Percentiles rank a stretch among this genome's conserved stretches.
These are phyloP conservation scores for Botrytis paeoniae DNA, from an alignment of 2,329 filamentous ascomycete genomes.

Conservation along the genomic window DNA sequence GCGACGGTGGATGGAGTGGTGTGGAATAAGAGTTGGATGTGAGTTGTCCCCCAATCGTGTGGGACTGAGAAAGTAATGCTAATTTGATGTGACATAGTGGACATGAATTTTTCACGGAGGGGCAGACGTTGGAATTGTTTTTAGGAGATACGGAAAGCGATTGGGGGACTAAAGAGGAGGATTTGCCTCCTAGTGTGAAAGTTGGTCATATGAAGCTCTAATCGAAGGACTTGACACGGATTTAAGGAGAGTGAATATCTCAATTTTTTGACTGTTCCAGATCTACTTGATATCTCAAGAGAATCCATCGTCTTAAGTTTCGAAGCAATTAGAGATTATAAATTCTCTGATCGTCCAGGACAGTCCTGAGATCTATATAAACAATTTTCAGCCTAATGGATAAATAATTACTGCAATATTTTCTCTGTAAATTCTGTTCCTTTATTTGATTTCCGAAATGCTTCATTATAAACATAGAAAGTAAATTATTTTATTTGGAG, in stretches of 20 bases:
- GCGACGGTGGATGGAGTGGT: constrained; percentile 57
- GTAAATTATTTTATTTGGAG: too few species aligned
- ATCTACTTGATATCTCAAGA: neutral
- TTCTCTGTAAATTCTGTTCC: too few species aligned
- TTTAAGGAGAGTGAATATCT: neutral
- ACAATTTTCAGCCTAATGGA: fast-evolving
- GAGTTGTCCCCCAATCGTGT: neutral
- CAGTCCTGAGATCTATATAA: neutral
- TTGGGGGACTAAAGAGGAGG: constrained; percentile 58
- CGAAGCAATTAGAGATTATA: too few species aligned
- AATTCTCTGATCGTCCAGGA: neutral
- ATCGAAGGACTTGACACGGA: neutral
- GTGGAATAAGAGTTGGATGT: constrained; percentile 63
- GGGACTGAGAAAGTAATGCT: neutral
- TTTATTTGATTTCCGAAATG: too few species aligned
- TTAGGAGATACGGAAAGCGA: constrained; percentile 57
- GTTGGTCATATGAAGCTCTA: constrained; percentile 1
- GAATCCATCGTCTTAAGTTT: neutral
- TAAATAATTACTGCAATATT: neutral
- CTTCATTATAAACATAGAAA: too few species aligned
- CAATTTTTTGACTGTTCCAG: neutral
- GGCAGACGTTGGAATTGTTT: constrained; percentile 59
- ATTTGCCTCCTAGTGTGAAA: constrained; percentile 57
- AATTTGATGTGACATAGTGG: constrained; percentile 32
- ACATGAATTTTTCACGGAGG: constrained; percentile 65